Evolutionary conservation across 129 eudicot genomes (phyloP), one percentile per base, ranked within the genome.

Genomic region (Artemisia tridentata): DNA sequence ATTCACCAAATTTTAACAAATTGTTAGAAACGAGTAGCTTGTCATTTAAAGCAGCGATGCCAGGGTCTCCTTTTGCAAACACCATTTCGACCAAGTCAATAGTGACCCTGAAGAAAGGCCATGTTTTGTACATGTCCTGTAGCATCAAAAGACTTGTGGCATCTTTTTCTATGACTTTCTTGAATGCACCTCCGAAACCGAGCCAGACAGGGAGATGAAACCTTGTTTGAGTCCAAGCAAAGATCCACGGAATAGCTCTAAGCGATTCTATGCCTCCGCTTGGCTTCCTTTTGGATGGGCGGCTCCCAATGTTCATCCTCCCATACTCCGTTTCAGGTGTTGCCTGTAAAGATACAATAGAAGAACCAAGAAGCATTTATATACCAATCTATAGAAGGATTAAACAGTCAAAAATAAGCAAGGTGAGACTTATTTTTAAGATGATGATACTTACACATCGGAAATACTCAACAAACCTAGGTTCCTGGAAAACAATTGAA

Each of bases 161-260:
- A 61, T 89, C 96, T 69, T 81, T 85, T 59, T 87, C 62, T n/a
- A 90, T 80, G 10, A 82, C 88, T 12, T 82, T 59, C 58, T 84
- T 87, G 82, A 93, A 93, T 7, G 99, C 99, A 57, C 86, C 99
- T n/a, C 99, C 99, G 34, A 93, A 90, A 18, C 99, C 99, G 3
- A 93, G 97, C 99, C 99, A 93, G 43, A 93, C 99, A 0, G 99
- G 99, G 56, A 93, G 96, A 84, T 93, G 97, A 29, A 93, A 93
- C 82, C 99, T 84, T 7, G 97, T 93, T 63, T 92, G 98, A 1
- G 96, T 92, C 98, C 96, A 92, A 1, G 96, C 98, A 78, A 92
- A 92, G 83, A 90, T 93, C 99, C 99, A 90, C 0, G 97, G 99
- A 77, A 93, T 93, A 16, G 99, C 99, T 74, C 99, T 74, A 5